Evolutionary conservation across 352 stramenopile genomes (phyloP).

Genomic region (Globisporangium spinosum): DNA sequence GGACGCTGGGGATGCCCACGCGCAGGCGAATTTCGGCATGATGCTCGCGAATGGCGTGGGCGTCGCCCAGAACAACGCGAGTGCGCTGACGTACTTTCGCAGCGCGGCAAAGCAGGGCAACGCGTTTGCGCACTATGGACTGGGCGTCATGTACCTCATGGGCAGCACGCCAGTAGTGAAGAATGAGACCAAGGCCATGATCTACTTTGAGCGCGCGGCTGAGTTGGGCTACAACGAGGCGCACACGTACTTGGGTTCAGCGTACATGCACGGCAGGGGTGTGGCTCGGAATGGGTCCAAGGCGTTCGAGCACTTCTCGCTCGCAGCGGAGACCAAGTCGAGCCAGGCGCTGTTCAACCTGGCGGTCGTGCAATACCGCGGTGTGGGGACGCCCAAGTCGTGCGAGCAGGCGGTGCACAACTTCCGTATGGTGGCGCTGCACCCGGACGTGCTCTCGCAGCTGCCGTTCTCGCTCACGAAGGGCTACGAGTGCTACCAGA

Average conservation of each 20-base stretch:
- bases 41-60: constrained; percentile 69
- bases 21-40: constrained; percentile 70
- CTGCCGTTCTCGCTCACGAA: constrained; percentile 68
- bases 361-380: constrained; percentile 70
- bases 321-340: constrained; percentile 45
- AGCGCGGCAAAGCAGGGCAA: constrained; percentile 46
- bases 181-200: constrained; percentile 56
- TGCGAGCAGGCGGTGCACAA: constrained; percentile 43
- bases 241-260: constrained; percentile 64
- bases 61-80: constrained; percentile 47
- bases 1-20: constrained; percentile 53
- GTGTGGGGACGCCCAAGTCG: constrained; percentile 43
- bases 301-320: constrained; percentile 59
- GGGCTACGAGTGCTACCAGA: constrained; percentile 58
- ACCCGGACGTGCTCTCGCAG: constrained; percentile 40
- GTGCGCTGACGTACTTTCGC: constrained; percentile 61
- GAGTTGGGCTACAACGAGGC: constrained; percentile 55
- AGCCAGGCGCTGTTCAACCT: constrained; percentile 65
- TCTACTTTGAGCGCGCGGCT: constrained; percentile 59
- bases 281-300: constrained; percentile 39
- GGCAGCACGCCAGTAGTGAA: constrained; percentile 34
- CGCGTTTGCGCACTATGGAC: constrained; percentile 59
- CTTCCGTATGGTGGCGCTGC: constrained; percentile 65
- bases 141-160: constrained; percentile 63
- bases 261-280: constrained; percentile 59